phyloP scores from a whole-genome alignment of 306 rosid species.

The Lathyrus tuberosus region DNA sequence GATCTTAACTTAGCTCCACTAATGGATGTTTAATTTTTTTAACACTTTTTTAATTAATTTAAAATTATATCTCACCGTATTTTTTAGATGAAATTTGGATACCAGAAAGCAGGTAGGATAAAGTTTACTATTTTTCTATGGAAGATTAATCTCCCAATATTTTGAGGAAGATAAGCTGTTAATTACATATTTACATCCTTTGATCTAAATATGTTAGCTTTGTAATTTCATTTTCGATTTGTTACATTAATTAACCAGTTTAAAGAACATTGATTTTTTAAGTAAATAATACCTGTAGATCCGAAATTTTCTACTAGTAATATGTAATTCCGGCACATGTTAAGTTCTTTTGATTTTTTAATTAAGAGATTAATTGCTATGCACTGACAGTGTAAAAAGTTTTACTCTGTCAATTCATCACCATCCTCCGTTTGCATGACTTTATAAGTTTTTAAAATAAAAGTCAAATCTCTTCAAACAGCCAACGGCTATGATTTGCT shows the following conservation, averaged over 20 bases:
- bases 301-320: slow-evolving; percentile 23
- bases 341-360: neutral
- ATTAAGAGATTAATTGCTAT: too few relatives aligned
- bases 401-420: too few relatives aligned
- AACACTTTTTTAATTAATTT: neutral
- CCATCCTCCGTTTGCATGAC: too few relatives aligned
- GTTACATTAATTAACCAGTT: slow-evolving; percentile 24
- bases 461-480: too few relatives aligned
- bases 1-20: slow-evolving; percentile 77
- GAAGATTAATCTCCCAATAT: slow-evolving; percentile 37
- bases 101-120: slow-evolving; percentile 2
- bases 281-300: too few relatives aligned
- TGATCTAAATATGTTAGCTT: slow-evolving; percentile 36
- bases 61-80: neutral
- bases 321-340: slow-evolving; percentile 17
- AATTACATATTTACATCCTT: slow-evolving; percentile 35
- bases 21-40: slow-evolving; percentile 42
- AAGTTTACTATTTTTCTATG: neutral
- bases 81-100: neutral
- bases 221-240: neutral
- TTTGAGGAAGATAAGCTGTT: slow-evolving; percentile 37
- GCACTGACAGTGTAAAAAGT: too few relatives aligned
- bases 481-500: too few relatives aligned
- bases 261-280: slow-evolving; percentile 9
- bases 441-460: too few relatives aligned